Evolutionary conservation across 106 monocot species (phyloP).

Genomic region (Dendrobium officinale): DNA sequence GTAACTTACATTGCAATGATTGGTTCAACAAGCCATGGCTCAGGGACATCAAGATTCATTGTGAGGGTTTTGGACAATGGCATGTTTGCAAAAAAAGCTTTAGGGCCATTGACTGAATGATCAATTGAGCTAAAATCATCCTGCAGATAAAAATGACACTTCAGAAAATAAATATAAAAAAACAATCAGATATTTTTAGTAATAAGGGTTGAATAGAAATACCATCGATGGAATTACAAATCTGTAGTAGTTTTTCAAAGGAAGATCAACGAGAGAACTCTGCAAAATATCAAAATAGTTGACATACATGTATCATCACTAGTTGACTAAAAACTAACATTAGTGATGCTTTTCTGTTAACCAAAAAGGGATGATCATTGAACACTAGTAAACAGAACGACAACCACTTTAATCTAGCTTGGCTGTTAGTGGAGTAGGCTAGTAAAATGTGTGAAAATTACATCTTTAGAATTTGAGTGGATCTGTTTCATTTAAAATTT

Average conservation of each 20-base stretch:
- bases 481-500: neutral
- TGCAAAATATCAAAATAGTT: conserved; percentile 33
- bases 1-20: conserved; percentile 71
- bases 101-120: conserved; percentile 71
- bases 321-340: neutral
- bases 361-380: neutral
- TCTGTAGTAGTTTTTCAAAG: conserved; percentile 95
- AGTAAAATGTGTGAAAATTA: neutral
- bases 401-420: neutral
- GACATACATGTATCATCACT: neutral
- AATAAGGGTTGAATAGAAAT: conserved; percentile 9
- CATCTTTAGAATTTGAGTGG: neutral
- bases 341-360: neutral
- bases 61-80: conserved; percentile 88
- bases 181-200: neutral
- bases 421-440: neutral
- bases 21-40: conserved; percentile 98
- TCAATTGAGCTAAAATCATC: conserved; percentile 85
- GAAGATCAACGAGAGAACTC: conserved; percentile 96
- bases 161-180: conserved; percentile 5
- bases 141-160: conserved; percentile 28
- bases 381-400: neutral
- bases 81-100: conserved; percentile 94
- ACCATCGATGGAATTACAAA: conserved; percentile 80
- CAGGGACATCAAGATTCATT: conserved; percentile 99